Base-by-base conservation (phyloP, 108 stramenopile species). In the Schizochytrium sp. region DNA sequence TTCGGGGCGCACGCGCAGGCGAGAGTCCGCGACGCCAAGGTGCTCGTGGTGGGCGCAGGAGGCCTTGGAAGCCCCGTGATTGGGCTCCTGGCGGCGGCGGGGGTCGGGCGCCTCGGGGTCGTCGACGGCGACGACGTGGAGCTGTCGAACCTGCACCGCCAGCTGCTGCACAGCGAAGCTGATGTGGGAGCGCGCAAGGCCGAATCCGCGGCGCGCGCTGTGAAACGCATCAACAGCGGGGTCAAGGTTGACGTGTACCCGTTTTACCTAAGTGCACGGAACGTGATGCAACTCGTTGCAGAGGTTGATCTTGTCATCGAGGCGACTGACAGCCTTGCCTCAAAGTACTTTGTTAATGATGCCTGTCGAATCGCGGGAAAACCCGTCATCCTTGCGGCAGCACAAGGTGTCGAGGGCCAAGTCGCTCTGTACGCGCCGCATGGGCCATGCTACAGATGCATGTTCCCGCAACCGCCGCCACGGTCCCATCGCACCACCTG, bases 71-170 rank as follows among this genome's bases (percentile, higher is more conserved):
- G 94, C 55, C 96, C 98, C 34, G 95, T 95, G 63, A 90, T 97
- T 8, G 88, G 97, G 58, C 98, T 96, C 90, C 93, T 98, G n/a
- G 98, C 98, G 6, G 98, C 96, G 18, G 98, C 97, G 10, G 98
- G 98, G 16, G 96, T 97, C 0, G 96, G 96, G 0, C 92, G 92
- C 48, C 91, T 97, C 89, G 96, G 96, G 21, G 95, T 99, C 57
- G 97, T 99, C 45, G 99, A 99, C 89, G 96, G 97, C 90, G 98
- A 99, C 90, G 92, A 91, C 16, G 98, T 99, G 44, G 98, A 98
- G 87, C 94, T 92, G 47, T 95, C 96, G 44, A 99, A 99, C 90
- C 90, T 99, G 41, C 98, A 99, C 91, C 92, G 98, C 71, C 98
- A 98, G 92, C 94, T 97, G 57, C 96, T 97, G 87, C 98, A 99